Conservation (phyloP, 257 asterid species). For the Prunella vulgaris region DNA sequence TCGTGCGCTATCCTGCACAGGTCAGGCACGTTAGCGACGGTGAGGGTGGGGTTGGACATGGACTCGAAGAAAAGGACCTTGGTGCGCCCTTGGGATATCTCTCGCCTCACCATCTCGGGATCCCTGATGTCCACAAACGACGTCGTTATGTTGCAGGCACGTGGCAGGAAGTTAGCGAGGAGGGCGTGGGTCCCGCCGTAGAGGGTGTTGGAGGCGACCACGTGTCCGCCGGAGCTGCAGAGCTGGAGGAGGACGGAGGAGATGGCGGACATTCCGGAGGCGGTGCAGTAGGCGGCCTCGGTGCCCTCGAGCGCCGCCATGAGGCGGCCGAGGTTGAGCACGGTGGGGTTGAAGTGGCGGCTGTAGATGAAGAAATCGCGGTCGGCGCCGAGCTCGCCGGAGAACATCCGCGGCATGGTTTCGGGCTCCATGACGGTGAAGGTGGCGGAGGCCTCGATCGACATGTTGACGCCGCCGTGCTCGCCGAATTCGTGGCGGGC, state of each 20-base stretch:
- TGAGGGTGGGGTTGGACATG: constrained; percentile 70
- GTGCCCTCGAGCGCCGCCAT: constrained; percentile 94
- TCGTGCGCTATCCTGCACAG: constrained; percentile 80
- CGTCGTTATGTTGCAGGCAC: constrained; percentile 82
- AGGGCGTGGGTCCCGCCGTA: constrained; percentile 97
- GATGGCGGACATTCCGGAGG: constrained; percentile 97
- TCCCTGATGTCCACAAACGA: constrained; percentile 76
- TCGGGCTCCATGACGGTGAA: constrained; percentile 99
- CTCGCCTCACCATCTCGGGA: constrained; percentile 44
- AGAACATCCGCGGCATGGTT: constrained; percentile 92
- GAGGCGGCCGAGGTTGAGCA: constrained; percentile 79
- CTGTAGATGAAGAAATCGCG: constrained; percentile 91
- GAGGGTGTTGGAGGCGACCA: constrained; percentile 73
- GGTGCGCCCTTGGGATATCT: constrained; percentile 61
- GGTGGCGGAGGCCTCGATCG: constrained; percentile 98
- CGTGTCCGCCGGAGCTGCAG: constrained; percentile 88
- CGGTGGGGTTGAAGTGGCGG: constrained; percentile 96
- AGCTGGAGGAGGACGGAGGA: constrained; percentile 76
- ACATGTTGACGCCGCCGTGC: constrained; percentile 99
- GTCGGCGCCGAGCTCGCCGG: constrained; percentile 91
- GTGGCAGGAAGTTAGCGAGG: constrained; percentile 65
- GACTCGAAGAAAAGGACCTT: constrained; percentile 77
- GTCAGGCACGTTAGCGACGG: constrained; percentile 89
- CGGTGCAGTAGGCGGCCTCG: constrained; percentile 95
- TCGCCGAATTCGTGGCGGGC: constrained; percentile 98